phyloP scores from a whole-genome alignment of 768 basidiomycete genomes.

The Hypholoma fasciculare region DNA sequence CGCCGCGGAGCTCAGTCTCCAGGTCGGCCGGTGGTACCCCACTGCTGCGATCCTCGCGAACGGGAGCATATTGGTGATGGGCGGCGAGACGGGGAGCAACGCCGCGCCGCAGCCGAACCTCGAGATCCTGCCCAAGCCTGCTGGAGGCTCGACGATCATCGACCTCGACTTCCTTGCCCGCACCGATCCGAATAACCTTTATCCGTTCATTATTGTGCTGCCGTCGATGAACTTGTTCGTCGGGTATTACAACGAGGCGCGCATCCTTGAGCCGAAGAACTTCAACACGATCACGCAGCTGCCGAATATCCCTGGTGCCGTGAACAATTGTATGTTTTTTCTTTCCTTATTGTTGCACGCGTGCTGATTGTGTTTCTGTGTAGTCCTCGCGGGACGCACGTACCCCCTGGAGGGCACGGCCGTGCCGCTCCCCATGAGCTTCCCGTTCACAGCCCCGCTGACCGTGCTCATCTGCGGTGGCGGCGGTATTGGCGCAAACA shows the following conservation, averaged over 20 bases:
- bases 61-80: constrained; percentile 71
- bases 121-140: constrained; percentile 69
- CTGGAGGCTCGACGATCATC: constrained; percentile 60
- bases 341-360: not conserved
- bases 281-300: constrained; percentile 60
- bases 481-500: constrained; percentile 55
- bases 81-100: constrained; percentile 75
- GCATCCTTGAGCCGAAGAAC: constrained; percentile 65
- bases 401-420: constrained; percentile 76
- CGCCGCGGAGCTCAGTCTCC: constrained; percentile 51
- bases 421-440: constrained; percentile 65
- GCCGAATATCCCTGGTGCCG: constrained; percentile 78
- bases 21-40: constrained; percentile 79
- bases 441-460: constrained; percentile 77
- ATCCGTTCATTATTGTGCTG: constrained; percentile 74
- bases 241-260: constrained; percentile 80
- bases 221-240: constrained; percentile 72
- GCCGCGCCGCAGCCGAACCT: constrained; percentile 64
- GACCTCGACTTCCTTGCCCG: constrained; percentile 66
- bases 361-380: constrained; percentile 5
- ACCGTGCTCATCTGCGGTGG: constrained; percentile 76
- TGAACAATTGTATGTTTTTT: constrained; percentile 54
- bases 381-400: constrained; percentile 69
- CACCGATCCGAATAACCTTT: constrained; percentile 80
- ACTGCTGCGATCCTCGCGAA: constrained; percentile 69